Base-by-base conservation (phyloP, 805 yeast species). In the Myxozyma lipomycoides region DNA sequence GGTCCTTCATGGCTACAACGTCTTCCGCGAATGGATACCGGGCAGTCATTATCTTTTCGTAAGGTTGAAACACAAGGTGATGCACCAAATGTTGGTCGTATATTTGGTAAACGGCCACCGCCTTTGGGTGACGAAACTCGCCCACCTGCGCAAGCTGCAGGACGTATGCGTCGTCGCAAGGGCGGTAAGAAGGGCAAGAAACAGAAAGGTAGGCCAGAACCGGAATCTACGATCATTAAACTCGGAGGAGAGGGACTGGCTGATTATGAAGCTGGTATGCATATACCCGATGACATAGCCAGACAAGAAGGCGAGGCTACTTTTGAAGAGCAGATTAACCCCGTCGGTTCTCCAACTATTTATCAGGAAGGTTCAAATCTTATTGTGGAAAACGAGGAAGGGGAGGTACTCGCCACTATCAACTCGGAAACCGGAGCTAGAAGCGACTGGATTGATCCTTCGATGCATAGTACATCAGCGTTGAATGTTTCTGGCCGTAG, bases 1-100 rank as follows among this genome's bases (percentile, higher is more conserved):
- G 78, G 76, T 18, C 74, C 83, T 5, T 73, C 84, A 25, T 86
- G 97, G 96, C 79, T 90, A 73, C 77, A 82, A 47, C 81, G 96
- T 67, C 75, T 91, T 60, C 96, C 95, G 28, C 78, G 84, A 39
- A 71, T 87, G 65, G 93, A 84, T 46, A 78, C 77, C 48, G 85
- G 89, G 5, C 78, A 90, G 25, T 81, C 93, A 0, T 81, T 86
- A 60, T 87, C 96, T 1, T 75, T 90, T 55, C 90, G 84, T 52
- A 77, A 95, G 62, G 78, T 88, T 40, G 96, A 88, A 63, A 86
- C 95, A 0, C 70, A 70, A 56, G 78, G 75, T 18, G 46, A 51
- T 17, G 51, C 45, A 26, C 17, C 44, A 4, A 30, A 21, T 41
- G 26, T 48, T 40, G 50, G 35, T 40, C 39, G 55, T 21, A 45